Base-by-base conservation (phyloP, 768 basidiomycete species). In the Boletellus emodensis region DNA sequence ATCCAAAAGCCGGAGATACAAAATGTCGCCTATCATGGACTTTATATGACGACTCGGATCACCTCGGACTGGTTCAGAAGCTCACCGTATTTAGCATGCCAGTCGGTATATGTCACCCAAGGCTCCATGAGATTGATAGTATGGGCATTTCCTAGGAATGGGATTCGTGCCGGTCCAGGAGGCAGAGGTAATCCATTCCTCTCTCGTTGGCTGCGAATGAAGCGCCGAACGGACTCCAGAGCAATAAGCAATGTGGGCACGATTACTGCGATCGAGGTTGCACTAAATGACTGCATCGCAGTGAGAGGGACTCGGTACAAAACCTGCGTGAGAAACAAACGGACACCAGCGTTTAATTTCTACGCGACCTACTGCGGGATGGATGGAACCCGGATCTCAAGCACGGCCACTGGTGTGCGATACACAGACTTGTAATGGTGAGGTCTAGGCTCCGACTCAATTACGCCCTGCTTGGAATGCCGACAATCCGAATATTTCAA, bases 1-100 rank as follows among this genome's bases (percentile, higher is more conserved):
- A 51, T 75, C 78, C 57, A 76, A 74, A 22, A 76, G 63, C 14
- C 69, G 67, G 50, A 77, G 72, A 13, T 75, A 75, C 33, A 81
- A 70, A 10, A 82, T 53, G 1, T 72, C 60, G 1, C 75, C 72
- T 75, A 32, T 13, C 34, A 30, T 20, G 46, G 24, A 10, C 11
- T 26, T 11, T 9, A 32, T 32, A 46, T 32, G 18, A 7, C 11
- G 30, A 30, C 30, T 30, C 13, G 18, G 22, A 40, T 18, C 2
- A 32, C 11, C n/a, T 34, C 18, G 32, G 10, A 9, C n/a, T 30
- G 2, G 15, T 12, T 42, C n/a, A 42, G 7, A 41, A 4, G 15
- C 44, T 46, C 15, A 52, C 54, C 54, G n/a, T 52, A 46, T n/a
- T 24, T 47, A 10, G 32, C 39, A 34, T 43, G 51, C 54, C 50